A percentile compares a stretch with the other conserved stretches of the same genome.
These are phyloP conservation scores for Fistulina hepatica DNA, from an alignment of 1,284 basidiomycete species.

Conservation along the genomic window DNA sequence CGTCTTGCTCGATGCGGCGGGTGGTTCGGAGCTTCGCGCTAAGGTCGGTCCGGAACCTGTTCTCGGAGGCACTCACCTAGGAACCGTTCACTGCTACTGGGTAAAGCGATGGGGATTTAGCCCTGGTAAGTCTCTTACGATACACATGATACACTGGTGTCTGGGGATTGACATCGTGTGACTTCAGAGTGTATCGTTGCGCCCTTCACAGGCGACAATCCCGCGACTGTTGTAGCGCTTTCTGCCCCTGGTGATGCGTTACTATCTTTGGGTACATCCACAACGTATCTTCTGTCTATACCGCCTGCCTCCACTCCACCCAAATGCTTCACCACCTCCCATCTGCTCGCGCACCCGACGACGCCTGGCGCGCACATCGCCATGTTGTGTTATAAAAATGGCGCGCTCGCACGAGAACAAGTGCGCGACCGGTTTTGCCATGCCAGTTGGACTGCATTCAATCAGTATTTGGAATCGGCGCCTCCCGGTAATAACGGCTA, in stretches of 20 bases:
- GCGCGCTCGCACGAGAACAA: conserved; percentile 72
- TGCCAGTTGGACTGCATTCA: conserved; percentile 63
- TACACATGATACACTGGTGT: conserved; percentile 2
- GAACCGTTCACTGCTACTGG: conserved; percentile 64
- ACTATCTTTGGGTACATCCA: conserved; percentile 85
- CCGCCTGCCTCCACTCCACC: conserved; percentile 49
- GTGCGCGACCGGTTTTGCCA: conserved; percentile 61
- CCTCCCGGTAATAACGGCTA: conserved; percentile 51
- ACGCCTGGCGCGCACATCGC: conserved; percentile 50
- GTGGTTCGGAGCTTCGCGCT: conserved; percentile 49
- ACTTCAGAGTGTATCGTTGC: conserved; percentile 65
- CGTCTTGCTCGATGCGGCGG: conserved; percentile 46
- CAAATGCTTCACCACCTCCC: conserved; percentile 62
- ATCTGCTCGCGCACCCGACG: conserved; percentile 63
- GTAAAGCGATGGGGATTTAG: conserved; percentile 67
- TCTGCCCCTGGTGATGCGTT: conserved; percentile 78
- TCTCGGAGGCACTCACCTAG: conserved; percentile 54
- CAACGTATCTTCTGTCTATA: conserved; percentile 76
- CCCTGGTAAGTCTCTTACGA: conserved; percentile 33
- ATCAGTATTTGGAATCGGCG: conserved; percentile 48
- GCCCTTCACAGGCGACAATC: conserved; percentile 88
- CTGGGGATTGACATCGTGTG: too few species aligned
- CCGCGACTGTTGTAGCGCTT: conserved; percentile 76
- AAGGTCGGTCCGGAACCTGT: conserved; percentile 81
- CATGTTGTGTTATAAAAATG: conserved; percentile 82